Evolutionary conservation across 2,329 filamentous ascomycete species (phyloP).

Genomic region (Xylariaceae sp.): DNA sequence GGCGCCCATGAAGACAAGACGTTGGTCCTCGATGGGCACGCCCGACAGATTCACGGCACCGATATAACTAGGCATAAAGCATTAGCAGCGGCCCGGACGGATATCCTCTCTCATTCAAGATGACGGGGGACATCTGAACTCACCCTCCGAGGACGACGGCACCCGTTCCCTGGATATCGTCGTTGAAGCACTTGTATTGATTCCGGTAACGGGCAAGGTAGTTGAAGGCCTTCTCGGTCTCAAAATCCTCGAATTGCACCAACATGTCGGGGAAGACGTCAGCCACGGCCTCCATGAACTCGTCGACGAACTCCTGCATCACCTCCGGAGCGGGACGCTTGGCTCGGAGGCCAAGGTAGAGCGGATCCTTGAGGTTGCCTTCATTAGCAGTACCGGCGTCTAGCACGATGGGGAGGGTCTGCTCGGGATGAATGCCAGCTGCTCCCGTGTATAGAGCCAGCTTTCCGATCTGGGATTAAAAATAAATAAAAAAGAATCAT

Average conservation of each 20-base stretch:
- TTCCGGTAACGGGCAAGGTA: constrained; percentile 86
- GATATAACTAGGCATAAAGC: constrained; percentile 43
- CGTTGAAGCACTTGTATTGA: constrained; percentile 93
- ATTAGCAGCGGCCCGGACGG: constrained; percentile 13
- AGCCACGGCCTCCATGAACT: constrained; percentile 88
- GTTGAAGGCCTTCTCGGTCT: constrained; percentile 85
- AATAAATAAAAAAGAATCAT: constrained; percentile 10
- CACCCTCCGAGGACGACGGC: constrained; percentile 85
- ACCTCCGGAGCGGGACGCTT: constrained; percentile 72
- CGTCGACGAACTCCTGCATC: constrained; percentile 89
- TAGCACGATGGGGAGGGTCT: constrained; percentile 67
- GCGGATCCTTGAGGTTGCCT: constrained; percentile 58
- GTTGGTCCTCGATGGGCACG: constrained; percentile 81
- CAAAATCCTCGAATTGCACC: constrained; percentile 96
- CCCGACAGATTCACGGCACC: constrained; percentile 76
- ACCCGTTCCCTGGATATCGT: constrained; percentile 96
- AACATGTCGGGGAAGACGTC: constrained; percentile 63
- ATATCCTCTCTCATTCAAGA: background rate
- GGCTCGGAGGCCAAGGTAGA: constrained; percentile 86
- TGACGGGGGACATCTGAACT: constrained; percentile 24
- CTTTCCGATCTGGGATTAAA: constrained; percentile 65
- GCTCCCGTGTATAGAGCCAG: constrained; percentile 91
- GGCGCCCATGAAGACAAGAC: constrained; percentile 91
- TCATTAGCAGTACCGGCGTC: constrained; percentile 64
- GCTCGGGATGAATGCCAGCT: constrained; percentile 86